Base-by-base conservation (phyloP, 1,284 basidiomycete species). In the Somion occarium region DNA sequence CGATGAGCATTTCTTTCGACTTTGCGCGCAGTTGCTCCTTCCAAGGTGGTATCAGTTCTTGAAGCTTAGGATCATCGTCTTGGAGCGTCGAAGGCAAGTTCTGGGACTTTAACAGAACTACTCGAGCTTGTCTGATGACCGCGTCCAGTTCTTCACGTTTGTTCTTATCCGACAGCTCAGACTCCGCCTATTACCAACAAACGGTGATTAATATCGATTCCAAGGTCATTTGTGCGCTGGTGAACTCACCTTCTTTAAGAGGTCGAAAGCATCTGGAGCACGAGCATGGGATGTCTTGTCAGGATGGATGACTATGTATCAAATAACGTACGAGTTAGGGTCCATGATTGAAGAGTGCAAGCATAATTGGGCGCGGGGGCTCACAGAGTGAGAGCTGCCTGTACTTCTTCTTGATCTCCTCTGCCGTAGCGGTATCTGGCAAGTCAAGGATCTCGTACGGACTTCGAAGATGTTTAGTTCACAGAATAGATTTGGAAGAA, bases 191-290 rank as follows among this genome's bases (percentile, higher is more conserved):
- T 9, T 34, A n/a, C 5, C 4, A 45, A 26, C 20, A 53, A 22
- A n/a, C n/a, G n/a, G n/a, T 38, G 25, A 47, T 4, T 13, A 23
- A 26, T 13, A 44, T 56, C 15, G 56, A 39, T 24, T 18, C 15
- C n/a, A n/a, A n/a, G n/a, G n/a, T n/a, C n/a, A n/a, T n/a, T n/a
- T n/a, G n/a, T n/a, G n/a, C n/a, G n/a, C n/a, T 45, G 24, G 30
- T 44, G 24, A n/a, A 56, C 68, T 9, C 48, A 86, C 88, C 79
- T 92, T 91, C 73, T 92, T 92, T 43, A 92, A 72, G 23, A 89
- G 64, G 66, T 92, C 88, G 62, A 92, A 92, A 1, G 88, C 88
- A 68, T 91, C 89, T 61, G 89, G 84, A 51, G 89, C 86, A 60
- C 81, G 80, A 38, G 78, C 73, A 68, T 92, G 88, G 63, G 83